These are phyloP conservation scores for Psilocybe subaeruginosa DNA, from an alignment of 768 basidiomycete species.

Conservation along the genomic window DNA sequence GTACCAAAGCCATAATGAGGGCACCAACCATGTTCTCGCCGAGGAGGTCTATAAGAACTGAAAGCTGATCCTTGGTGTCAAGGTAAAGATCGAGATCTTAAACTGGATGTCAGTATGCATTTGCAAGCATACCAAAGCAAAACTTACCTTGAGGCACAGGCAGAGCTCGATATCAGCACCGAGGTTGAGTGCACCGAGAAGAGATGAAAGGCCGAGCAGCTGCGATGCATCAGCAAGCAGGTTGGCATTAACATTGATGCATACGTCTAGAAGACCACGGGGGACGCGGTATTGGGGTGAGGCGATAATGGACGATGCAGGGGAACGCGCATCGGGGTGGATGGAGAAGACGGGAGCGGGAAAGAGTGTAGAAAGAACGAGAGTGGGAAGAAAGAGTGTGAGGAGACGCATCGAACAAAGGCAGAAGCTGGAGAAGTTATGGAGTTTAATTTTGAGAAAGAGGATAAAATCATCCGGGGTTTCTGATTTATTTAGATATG, in stretches of 20 bases:
- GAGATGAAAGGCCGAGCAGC: constrained; percentile 23
- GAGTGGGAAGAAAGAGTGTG: too few relatives aligned
- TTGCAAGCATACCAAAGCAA: constrained; percentile 41
- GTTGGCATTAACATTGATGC: constrained; percentile 30
- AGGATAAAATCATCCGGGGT: not conserved
- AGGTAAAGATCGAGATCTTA: constrained; percentile 38
- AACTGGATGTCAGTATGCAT: constrained; percentile 3
- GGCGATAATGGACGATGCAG: constrained; percentile 19
- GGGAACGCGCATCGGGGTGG: too few relatives aligned
- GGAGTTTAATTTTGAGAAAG: constrained; percentile 3
- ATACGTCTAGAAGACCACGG: constrained; percentile 33
- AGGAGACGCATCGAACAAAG: too few relatives aligned
- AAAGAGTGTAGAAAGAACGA: too few relatives aligned
- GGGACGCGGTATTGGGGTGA: constrained; percentile 28
- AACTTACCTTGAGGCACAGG: too few relatives aligned
- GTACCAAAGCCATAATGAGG: constrained; percentile 29
- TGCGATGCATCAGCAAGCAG: constrained; percentile 25
- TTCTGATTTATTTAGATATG: constrained; percentile 9
- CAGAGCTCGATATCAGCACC: constrained; percentile 33
- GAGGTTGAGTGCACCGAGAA: constrained; percentile 24
- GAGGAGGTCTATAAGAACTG: constrained; percentile 26
- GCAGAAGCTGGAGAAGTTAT: too few relatives aligned
- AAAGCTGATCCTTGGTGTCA: constrained; percentile 29
- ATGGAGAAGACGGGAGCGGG: too few relatives aligned
- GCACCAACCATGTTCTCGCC: constrained; percentile 24